Evolutionary conservation across 257 asterid genomes (phyloP).

Genomic region (Solanum piurae): DNA sequence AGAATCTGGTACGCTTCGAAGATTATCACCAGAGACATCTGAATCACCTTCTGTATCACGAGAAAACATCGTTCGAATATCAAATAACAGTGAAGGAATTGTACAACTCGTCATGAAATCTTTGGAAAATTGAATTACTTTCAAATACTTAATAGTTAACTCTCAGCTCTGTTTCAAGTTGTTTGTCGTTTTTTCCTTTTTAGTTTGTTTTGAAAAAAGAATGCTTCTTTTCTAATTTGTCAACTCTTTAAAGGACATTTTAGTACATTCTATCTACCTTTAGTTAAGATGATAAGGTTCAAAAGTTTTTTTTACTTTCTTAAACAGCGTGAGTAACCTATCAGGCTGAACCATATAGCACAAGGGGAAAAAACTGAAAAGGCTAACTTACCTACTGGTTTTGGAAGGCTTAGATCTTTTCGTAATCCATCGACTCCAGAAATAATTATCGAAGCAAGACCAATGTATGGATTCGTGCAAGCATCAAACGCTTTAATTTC

Average conservation of each 20-base stretch:
- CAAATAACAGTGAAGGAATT: neutral
- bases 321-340: neutral
- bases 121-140: neutral
- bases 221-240: neutral
- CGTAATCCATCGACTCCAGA: constrained; percentile 81
- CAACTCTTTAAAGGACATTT: neutral
- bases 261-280: neutral
- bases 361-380: neutral
- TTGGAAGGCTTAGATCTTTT: constrained; percentile 39
- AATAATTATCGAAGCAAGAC: constrained; percentile 61
- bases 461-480: constrained; percentile 78
- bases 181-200: too few relatives aligned
- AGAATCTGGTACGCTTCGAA: constrained; percentile 56
- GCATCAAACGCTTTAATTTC: constrained; percentile 80
- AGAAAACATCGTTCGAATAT: neutral
- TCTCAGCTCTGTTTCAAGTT: neutral
- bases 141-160: neutral
- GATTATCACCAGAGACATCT: constrained; percentile 39
- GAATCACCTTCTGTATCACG: constrained; percentile 55
- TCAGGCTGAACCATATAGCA: neutral
- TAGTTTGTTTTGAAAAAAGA: neutral
- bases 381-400: constrained; percentile 59
- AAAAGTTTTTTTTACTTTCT: neutral
- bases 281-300: neutral
- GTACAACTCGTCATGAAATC: neutral